Percentiles rank a stretch among this genome's conserved stretches.
phyloP scores from a whole-genome alignment of 441 rosid genomes.

The Euphorbia schlechtendalii region DNA sequence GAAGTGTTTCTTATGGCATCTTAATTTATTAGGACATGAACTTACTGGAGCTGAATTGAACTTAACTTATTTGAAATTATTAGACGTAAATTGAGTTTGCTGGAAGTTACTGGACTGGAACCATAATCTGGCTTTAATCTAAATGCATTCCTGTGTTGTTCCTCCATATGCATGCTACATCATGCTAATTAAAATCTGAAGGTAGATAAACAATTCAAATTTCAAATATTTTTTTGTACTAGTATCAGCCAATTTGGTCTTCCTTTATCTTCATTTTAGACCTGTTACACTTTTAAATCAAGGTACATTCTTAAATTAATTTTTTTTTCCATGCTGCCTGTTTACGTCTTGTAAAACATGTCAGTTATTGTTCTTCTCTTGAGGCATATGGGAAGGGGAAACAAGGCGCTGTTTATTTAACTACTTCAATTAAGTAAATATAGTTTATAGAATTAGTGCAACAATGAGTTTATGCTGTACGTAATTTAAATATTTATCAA shows the following conservation, averaged over 20 bases:
- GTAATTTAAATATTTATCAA: neutral
- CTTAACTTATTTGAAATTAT: too few relatives aligned
- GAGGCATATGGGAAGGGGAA: neutral
- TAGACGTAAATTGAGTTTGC: too few relatives aligned
- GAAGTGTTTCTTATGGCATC: too few relatives aligned
- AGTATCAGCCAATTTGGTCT: neutral
- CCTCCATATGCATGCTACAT: neutral
- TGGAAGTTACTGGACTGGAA: too few relatives aligned
- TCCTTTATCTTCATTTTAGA: neutral
- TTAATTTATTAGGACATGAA: too few relatives aligned
- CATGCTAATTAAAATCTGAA: neutral
- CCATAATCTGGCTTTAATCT: too few relatives aligned
- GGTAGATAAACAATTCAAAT: neutral
- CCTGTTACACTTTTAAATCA: neutral
- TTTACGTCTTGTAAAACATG: neutral
- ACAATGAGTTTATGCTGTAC: neutral
- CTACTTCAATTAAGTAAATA: neutral
- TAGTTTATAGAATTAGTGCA: neutral
- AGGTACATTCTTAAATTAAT: neutral
- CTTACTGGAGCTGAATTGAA: too few relatives aligned
- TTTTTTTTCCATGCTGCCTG: neutral
- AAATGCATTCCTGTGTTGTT: neutral
- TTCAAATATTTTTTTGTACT: neutral
- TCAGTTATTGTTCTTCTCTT: neutral
- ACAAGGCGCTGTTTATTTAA: neutral